phyloP scores from a whole-genome alignment of 306 rosid genomes.

The Abrus pulchellus region DNA sequence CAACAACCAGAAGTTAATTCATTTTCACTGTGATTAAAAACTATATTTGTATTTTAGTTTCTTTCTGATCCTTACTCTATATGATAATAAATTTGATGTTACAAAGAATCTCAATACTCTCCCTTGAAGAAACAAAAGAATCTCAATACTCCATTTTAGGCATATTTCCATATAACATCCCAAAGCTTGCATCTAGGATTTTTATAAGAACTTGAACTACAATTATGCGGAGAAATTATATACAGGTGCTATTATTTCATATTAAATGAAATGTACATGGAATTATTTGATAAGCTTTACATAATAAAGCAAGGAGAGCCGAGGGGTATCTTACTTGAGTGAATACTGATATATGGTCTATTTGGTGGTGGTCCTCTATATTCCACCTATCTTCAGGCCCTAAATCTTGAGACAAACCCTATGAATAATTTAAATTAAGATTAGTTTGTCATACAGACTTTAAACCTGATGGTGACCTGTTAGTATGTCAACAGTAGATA shows the following conservation, averaged over 20 bases:
- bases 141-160: background rate
- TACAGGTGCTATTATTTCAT: background rate
- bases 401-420: constrained; percentile 68
- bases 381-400: constrained; percentile 53
- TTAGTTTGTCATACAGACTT: constrained; percentile 13
- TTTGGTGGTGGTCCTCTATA: constrained; percentile 50
- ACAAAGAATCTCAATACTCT: background rate
- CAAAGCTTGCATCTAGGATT: constrained; percentile 3
- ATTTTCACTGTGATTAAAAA: constrained; percentile 17
- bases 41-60: background rate
- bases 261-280: background rate
- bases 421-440: constrained; percentile 32
- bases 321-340: constrained; percentile 53
- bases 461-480: constrained; percentile 16
- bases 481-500: constrained; percentile 11
- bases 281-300: constrained; percentile 9
- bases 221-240: background rate
- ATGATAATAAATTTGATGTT: constrained; percentile 13
- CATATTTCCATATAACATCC: constrained; percentile 35
- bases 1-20: constrained; percentile 22
- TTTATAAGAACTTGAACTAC: constrained; percentile 34
- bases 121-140: too few species aligned
- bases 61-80: constrained; percentile 24
- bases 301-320: constrained; percentile 33
- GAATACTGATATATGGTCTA: constrained; percentile 48